Evolutionary conservation across 805 yeast species (phyloP), one percentile per base, ranked within the genome.

Genomic region (Kluyveromyces siamensis): DNA sequence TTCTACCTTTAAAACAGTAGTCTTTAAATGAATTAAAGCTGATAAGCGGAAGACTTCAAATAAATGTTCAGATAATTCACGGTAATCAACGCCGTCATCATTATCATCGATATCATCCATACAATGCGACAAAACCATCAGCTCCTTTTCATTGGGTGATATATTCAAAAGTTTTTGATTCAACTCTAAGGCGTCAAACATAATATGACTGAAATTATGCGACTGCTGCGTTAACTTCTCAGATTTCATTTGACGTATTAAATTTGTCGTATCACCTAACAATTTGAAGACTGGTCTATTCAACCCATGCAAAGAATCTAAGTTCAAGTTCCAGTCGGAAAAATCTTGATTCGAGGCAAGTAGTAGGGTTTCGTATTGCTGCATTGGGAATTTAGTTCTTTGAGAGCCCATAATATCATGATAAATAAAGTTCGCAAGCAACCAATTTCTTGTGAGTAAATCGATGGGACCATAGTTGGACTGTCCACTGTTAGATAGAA

Each of bases 371-470:
- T 80, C 77, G 63, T 85, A 85, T 41, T 80, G 82, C 18, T 72
- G 70, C 19, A 79, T 67, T 0, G 83, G 75, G 61, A 87, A 84
- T 55, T 83, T 81, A 1, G 87, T 75, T 1, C 83, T 83, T 41
- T 86, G 67, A 38, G 79, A 77, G 47, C 90, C 79, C 53, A 84
- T 70, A 33, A 87, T 74, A 60, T 86, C 95, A 62, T 86, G 93
- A 60, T 86, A 87, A 1, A 88, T 87, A 66, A 83, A 87, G 63
- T 82, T 85, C 8, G 87, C 79, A 18, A 84, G 77, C 46, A 86
- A 69, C 84, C 90, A 86, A 52, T 82, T 79, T 53, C 81, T 67
- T 27, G 60, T 53, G 13, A 52, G 50, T 6, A 48, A 41, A 37
- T 55, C 55, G 43, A 46, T 44, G 16, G 48, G 16, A 16, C 40